Percentiles rank a stretch among this genome's conserved stretches.
These are phyloP conservation scores for Fusarium tricinctum DNA, from an alignment of 2,329 filamentous ascomycete species.

Conservation along the genomic window DNA sequence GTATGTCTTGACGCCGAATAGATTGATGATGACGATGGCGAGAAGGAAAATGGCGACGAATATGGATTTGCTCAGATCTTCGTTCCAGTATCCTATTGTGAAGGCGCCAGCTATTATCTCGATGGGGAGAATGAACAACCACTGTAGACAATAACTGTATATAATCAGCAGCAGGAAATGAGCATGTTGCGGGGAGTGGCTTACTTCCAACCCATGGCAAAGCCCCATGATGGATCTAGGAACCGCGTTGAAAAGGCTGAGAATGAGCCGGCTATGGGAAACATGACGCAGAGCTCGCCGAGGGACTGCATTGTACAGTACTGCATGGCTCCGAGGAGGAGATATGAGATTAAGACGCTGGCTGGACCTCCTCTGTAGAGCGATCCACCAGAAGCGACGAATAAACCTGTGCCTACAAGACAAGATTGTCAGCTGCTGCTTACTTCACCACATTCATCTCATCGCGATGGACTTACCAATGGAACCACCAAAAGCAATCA, in stretches of 20 bases:
- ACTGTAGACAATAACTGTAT: slow-evolving; percentile 83
- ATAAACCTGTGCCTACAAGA: slow-evolving; percentile 79
- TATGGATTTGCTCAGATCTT: slow-evolving; percentile 73
- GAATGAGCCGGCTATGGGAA: slow-evolving; percentile 92
- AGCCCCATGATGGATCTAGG: slow-evolving; percentile 92
- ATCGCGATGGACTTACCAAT: slow-evolving; percentile 69
- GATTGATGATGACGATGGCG: slow-evolving; percentile 82
- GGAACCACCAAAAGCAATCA: slow-evolving; percentile 96
- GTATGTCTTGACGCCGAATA: slow-evolving; percentile 89
- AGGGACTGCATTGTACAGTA: slow-evolving; percentile 93
- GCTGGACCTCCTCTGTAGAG: slow-evolving; percentile 83
- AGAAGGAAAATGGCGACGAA: slow-evolving; percentile 87
- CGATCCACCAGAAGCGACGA: slow-evolving; percentile 83
- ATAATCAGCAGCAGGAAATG: neutral
- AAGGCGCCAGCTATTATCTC: slow-evolving; percentile 90
- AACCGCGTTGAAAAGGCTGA: slow-evolving; percentile 95
- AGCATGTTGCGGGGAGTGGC: slow-evolving; percentile 48
- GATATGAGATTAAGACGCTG: slow-evolving; percentile 80
- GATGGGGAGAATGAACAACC: slow-evolving; percentile 85
- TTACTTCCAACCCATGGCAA: slow-evolving; percentile 95
- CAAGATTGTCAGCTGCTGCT: neutral
- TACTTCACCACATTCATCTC: neutral
- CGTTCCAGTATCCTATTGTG: slow-evolving; percentile 85
- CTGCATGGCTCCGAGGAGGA: slow-evolving; percentile 85
- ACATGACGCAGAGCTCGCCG: slow-evolving; percentile 90